These are phyloP conservation scores for Gossypium ekmanianum DNA, from an alignment of 345 rosid species.

Conservation along the genomic window DNA sequence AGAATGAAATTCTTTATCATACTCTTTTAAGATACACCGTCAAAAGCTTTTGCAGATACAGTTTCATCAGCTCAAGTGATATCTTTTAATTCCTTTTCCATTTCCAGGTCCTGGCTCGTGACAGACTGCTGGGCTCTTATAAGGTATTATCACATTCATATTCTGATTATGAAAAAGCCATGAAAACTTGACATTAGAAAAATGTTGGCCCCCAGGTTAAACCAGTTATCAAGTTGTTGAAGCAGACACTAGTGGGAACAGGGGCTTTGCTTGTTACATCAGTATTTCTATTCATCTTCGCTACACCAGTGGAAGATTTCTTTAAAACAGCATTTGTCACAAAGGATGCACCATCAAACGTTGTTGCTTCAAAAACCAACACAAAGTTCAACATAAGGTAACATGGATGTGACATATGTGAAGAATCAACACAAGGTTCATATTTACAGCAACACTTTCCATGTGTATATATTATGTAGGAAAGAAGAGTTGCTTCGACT, in stretches of 20 bases:
- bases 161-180: background rate
- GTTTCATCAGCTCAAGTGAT: background rate
- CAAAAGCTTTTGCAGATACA: background rate
- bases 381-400: conserved; percentile 69
- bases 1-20: background rate
- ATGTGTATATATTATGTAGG: conserved; percentile 26
- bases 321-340: conserved; percentile 35
- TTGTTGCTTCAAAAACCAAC: conserved; percentile 42
- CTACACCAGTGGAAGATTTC: conserved; percentile 80
- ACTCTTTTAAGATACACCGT: background rate
- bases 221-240: conserved; percentile 82
- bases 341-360: conserved; percentile 35
- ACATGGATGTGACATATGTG: conserved; percentile 3
- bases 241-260: conserved; percentile 79
- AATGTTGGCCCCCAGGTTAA: conserved; percentile 51
- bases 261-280: conserved; percentile 78
- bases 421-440: background rate
- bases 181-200: conserved; percentile 14
- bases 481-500: conserved; percentile 70
- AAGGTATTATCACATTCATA: conserved; percentile 49
- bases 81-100: conserved; percentile 12
- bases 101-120: conserved; percentile 85
- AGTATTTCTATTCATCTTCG: conserved; percentile 58
- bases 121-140: conserved; percentile 83
- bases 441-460: conserved; percentile 8